Conservation (phyloP, 768 basidiomycete genomes). For the Atractiella rhizophila region DNA sequence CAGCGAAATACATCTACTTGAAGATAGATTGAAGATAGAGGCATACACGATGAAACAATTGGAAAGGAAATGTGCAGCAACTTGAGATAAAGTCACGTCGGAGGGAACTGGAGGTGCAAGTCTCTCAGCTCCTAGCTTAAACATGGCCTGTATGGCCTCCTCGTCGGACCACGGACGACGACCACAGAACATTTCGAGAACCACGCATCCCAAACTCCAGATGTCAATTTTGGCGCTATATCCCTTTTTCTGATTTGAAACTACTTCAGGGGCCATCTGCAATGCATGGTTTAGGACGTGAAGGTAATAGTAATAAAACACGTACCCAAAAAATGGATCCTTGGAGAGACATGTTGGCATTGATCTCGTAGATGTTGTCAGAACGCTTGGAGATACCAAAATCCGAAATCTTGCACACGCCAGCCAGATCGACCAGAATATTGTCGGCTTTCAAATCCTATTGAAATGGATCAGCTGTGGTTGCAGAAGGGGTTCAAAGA, state of each 20-base stretch:
- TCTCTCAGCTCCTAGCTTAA: constrained; percentile 70
- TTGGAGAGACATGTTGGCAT: constrained; percentile 60
- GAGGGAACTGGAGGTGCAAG: constrained; percentile 70
- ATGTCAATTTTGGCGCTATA: constrained; percentile 96
- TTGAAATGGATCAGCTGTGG: no score
- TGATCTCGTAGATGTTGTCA: constrained; percentile 53
- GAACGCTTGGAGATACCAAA: constrained; percentile 94
- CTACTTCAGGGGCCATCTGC: constrained; percentile 18
- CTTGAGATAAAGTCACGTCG: constrained; percentile 44
- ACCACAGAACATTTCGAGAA: constrained; percentile 98
- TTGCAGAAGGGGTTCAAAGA: no score
- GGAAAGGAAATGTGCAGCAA: constrained; percentile 61
- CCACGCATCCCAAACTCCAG: constrained; percentile 87
- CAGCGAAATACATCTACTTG: not conserved
- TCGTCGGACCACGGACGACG: constrained; percentile 77
- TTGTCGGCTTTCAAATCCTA: constrained; percentile 95
- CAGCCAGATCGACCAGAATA: constrained; percentile 75
- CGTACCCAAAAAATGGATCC: constrained; percentile 98
- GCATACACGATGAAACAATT: constrained; percentile 72
- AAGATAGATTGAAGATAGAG: constrained; percentile 1
- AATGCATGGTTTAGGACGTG: not conserved
- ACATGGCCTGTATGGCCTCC: constrained; percentile 75
- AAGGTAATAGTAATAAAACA: constrained; percentile 41
- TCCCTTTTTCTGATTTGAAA: constrained; percentile 51
- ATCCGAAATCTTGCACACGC: constrained; percentile 89